Conservation (phyloP, 106 monocot genomes). For the Allium fistulosum region DNA sequence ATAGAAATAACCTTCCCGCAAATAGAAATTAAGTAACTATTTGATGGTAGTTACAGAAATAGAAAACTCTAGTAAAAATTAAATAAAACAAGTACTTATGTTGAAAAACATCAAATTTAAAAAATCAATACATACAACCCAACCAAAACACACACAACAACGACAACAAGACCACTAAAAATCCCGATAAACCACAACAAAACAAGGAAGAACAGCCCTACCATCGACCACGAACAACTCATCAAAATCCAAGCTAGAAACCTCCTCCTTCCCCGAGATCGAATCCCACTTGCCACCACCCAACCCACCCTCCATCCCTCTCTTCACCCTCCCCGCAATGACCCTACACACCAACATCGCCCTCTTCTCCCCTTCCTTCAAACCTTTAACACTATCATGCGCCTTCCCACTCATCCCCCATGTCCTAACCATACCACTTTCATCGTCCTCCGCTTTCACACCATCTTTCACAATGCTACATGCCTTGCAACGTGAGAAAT, state of each 20-base stretch:
- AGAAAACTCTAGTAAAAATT: too few relatives aligned
- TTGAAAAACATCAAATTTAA: too few relatives aligned
- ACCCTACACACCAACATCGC: constrained; percentile 87
- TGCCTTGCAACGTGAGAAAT: constrained; percentile 23
- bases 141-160: too few relatives aligned
- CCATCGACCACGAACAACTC: constrained; percentile 68
- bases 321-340: constrained; percentile 79
- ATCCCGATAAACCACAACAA: constrained; percentile 53
- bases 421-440: constrained; percentile 29
- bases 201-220: constrained; percentile 79
- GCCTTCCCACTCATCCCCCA: constrained; percentile 65
- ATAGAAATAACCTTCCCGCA: too few relatives aligned
- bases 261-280: constrained; percentile 19
- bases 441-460: constrained; percentile 26
- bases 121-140: too few relatives aligned
- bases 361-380: constrained; percentile 25
- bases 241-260: constrained; percentile 62
- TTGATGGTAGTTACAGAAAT: too few relatives aligned
- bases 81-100: too few relatives aligned
- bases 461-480: constrained; percentile 67
- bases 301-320: constrained; percentile 10
- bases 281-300: constrained; percentile 44
- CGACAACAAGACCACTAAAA: background rate
- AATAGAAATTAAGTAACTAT: too few relatives aligned
- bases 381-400: constrained; percentile 22